phyloP scores from a whole-genome alignment of 1,139 yeast species.

The Meyerozyma carpophila region DNA sequence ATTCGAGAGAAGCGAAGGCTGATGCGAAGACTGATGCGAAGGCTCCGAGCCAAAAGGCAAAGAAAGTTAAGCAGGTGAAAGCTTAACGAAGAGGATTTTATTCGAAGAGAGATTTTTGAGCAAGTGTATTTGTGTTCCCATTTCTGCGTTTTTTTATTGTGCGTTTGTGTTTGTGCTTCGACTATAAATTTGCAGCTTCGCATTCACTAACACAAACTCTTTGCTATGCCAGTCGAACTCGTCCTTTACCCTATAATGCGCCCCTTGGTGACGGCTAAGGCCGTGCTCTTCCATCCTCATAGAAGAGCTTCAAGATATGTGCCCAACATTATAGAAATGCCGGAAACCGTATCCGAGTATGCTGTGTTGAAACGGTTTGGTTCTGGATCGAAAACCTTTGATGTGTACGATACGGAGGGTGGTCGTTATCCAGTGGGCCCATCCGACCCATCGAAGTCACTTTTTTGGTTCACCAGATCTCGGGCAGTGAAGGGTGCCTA shows the following conservation, averaged over 20 bases:
- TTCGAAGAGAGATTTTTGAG: too few species aligned
- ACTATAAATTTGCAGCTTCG: not conserved
- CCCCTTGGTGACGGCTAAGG: constrained; percentile 51
- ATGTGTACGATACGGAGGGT: constrained; percentile 44
- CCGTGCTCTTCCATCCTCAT: constrained; percentile 52
- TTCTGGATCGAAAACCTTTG: constrained; percentile 50
- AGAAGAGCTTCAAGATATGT: constrained; percentile 52
- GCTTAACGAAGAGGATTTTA: too few species aligned
- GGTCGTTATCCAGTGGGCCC: constrained; percentile 33
- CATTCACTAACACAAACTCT: not conserved
- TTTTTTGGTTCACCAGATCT: constrained; percentile 52
- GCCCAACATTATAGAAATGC: constrained; percentile 46
- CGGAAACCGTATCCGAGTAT: constrained; percentile 32
- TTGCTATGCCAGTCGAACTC: constrained; percentile 53
- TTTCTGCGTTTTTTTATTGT: not conserved
- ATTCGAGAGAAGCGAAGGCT: not conserved
- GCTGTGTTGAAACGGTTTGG: constrained; percentile 51
- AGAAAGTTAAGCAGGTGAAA: not conserved
- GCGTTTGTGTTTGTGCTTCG: not conserved
- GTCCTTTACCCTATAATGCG: constrained; percentile 54
- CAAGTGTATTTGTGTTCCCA: too few species aligned
- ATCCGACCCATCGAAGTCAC: constrained; percentile 30
- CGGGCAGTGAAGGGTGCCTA: constrained; percentile 63
- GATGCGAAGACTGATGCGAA: not conserved
- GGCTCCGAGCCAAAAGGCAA: not conserved